These are phyloP conservation scores for Phytophthora ramorum DNA, from an alignment of 352 stramenopile genomes.

Conservation along the genomic window DNA sequence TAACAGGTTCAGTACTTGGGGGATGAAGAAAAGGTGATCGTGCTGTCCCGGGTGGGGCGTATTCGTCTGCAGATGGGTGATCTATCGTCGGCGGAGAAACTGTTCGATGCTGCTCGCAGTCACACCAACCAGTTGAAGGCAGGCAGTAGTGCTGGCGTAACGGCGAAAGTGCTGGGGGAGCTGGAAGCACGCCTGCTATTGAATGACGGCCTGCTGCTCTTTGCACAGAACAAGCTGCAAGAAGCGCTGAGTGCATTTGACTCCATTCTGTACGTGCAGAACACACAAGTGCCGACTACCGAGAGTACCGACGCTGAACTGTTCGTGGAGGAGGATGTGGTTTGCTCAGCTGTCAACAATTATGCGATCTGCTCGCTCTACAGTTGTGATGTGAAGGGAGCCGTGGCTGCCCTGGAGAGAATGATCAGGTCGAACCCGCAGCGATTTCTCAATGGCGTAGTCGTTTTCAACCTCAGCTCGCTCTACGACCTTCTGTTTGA, in stretches of 20 bases:
- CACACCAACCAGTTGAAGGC: slow-evolving; percentile 35
- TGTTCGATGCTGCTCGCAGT: slow-evolving; percentile 57
- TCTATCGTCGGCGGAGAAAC: slow-evolving; percentile 54
- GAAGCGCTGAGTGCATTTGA: slow-evolving; percentile 80
- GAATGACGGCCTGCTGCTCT: slow-evolving; percentile 79
- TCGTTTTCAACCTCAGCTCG: slow-evolving; percentile 86
- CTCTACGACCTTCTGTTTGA: slow-evolving; percentile 84
- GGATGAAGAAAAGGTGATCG: slow-evolving; percentile 51
- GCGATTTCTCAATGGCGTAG: slow-evolving; percentile 71
- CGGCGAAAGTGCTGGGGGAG: slow-evolving; percentile 31
- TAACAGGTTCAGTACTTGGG: slow-evolving; percentile 47
- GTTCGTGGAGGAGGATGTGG: slow-evolving; percentile 72
- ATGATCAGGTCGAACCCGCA: slow-evolving; percentile 75
- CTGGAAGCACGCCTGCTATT: slow-evolving; percentile 64
- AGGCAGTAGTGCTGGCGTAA: slow-evolving; percentile 1
- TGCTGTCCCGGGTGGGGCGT: slow-evolving; percentile 71
- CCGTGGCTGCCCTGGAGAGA: slow-evolving; percentile 69
- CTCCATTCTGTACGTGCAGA: slow-evolving; percentile 60
- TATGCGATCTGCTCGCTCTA: slow-evolving; percentile 85
- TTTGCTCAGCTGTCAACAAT: slow-evolving; percentile 81
- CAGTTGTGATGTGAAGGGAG: slow-evolving; percentile 79
- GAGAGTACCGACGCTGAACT: slow-evolving; percentile 42
- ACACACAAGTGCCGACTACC: slow-evolving; percentile 18
- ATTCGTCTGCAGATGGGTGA: slow-evolving; percentile 83
- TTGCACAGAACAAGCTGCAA: slow-evolving; percentile 84